Base-by-base conservation (phyloP, 2,329 filamentous ascomycete genomes). In the Penicillium corylophilum region DNA sequence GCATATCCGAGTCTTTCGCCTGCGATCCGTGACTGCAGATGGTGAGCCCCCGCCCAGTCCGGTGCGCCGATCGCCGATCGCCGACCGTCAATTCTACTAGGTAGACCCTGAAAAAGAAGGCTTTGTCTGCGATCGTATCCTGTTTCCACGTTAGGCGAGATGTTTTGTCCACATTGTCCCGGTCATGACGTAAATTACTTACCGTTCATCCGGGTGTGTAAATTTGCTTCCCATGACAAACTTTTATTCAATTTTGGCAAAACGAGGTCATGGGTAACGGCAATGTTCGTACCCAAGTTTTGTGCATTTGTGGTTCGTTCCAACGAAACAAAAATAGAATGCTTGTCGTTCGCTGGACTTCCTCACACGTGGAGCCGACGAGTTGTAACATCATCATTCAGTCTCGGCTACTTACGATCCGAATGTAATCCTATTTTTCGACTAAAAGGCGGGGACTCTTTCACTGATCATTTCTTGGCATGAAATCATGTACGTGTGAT, bases 371-470 rank as follows among this genome's bases (percentile, higher is more conserved):
- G 20, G 33, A 35, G 28, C 35, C 35, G 24, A 36, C 29, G 36
- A 46, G 13, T 29, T 46, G 28, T 46, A 26, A 33, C 36, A 35
- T 39, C 33, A 39, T 46, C 44, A 46, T 40, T 20, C 38, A 31
- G 2, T 36, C 44, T 35, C 35, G 31, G 31, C 31, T 35, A 35
- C 31, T 20, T 26, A 9, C 16, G 35, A 46, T 24, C 44, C 22
- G 35, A 31, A 31, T 46, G 18, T 9, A 23, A 40, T 40, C 16
- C 22, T 46, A 35, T 46, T 29, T 20, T 29, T 18, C 9, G n/a
- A 35, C 31, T 16, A 9, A 33, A 33, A 33, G 13, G 29, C 13
- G 29, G 29, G 29, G 29, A 28, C 12, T 33, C 13, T 7, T 33
- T 33, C 5, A 15, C 6, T 6, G 29, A n/a, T n/a, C n/a, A 1